Percentiles rank a stretch among this genome's conserved stretches.
Evolutionary conservation across 2,329 filamentous ascomycete genomes (phyloP).

Genomic region (Colletotrichum sp.): DNA sequence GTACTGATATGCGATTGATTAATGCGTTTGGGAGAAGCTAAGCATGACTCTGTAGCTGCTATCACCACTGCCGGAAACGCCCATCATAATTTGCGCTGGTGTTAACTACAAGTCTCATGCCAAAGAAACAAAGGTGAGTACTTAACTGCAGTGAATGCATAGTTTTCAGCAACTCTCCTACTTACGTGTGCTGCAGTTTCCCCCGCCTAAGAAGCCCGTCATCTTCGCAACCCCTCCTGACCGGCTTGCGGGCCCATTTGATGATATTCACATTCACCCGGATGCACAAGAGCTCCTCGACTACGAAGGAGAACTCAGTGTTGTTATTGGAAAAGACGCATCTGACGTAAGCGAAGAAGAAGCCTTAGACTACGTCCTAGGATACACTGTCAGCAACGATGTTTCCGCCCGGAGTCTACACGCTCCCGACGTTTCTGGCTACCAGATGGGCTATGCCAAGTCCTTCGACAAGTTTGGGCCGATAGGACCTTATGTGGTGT

Average conservation of each 20-base stretch:
- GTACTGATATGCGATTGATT: background rate
- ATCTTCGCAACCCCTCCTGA: background rate
- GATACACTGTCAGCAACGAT: constrained; percentile 61
- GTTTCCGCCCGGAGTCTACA: constrained; percentile 58
- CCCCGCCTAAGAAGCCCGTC: background rate
- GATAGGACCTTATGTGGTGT: constrained; percentile 44
- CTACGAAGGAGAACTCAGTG: background rate
- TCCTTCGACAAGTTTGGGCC: constrained; percentile 62
- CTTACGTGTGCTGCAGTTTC: background rate
- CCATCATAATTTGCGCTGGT: background rate
- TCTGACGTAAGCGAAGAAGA: constrained; percentile 46
- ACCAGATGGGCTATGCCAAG: constrained; percentile 61
- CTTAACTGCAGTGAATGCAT: background rate
- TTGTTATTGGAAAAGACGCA: constrained; percentile 47
- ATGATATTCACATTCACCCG: background rate
- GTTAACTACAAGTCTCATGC: background rate
- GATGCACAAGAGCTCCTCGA: background rate
- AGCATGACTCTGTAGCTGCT: background rate
- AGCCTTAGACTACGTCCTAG: constrained; percentile 52
- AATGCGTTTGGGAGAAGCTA: background rate
- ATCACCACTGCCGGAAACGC: background rate
- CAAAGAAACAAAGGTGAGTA: background rate
- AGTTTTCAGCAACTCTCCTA: background rate
- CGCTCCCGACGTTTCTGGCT: constrained; percentile 49
- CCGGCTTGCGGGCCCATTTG: background rate